Base-by-base conservation (phyloP, 73 alveolate genomes). In the Uronychia setigera region DNA sequence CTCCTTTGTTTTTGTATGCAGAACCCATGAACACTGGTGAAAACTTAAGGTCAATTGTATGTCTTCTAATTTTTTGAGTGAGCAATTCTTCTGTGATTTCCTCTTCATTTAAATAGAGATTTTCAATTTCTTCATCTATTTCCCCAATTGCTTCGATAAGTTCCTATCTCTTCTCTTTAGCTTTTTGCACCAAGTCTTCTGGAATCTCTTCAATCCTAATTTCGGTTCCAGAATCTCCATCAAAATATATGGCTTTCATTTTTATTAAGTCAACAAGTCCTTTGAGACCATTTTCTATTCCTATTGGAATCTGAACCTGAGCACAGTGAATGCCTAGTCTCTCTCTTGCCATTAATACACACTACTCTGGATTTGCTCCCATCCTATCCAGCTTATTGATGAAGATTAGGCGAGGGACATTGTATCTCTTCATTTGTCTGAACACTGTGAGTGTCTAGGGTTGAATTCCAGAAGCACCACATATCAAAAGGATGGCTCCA, bases 401-500 rank as follows among this genome's bases (percentile, higher is more conserved):
- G 92, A 97, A 97, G 84, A 97, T 88, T 29, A 97, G 87, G 67
- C 99, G 91, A 26, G 99, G 99, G 27, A 89, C 96, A 81, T 84
- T 89, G 81, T 95, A 97, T 78, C 99, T 87, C 79, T 92, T 92
- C 99, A 97, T 97, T 85, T 97, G 97, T 81, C 95, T 87, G 85
- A 94, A 98, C 28, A 97, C 99, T 13, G 99, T 97, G 59, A 97
- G 86, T 11, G 99, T 97, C 82, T 97, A 96, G 33, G 99, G 97
- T 85, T 97, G 95, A 33, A 97, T 99, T 76, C 98, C 99, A 9
- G 98, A 94, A 30, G 98, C 99, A 26, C 98, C 99, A 84, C 99
- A 97, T 58, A 97, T 79, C 33, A 97, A 84, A 57, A 97, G 86
- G 77, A 97, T 92, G 27, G 99, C 99, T 14, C 99, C 99, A 87